These are phyloP conservation scores for Isatis lusitanica DNA, from an alignment of 441 rosid genomes.

Conservation along the genomic window DNA sequence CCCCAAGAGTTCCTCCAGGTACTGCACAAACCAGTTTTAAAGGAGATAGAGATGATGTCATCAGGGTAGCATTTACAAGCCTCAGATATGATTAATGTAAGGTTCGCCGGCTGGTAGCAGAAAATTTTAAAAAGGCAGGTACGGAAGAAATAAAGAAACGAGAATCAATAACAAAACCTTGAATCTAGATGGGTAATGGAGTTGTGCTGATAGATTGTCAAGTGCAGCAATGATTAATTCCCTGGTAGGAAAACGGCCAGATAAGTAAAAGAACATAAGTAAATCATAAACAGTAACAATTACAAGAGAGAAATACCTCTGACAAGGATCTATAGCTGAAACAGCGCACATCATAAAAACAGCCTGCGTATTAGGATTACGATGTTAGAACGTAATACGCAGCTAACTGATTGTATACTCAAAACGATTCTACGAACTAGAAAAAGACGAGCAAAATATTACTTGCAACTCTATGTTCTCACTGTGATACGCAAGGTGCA, in stretches of 20 bases:
- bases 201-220: conserved; percentile 78
- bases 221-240: conserved; percentile 73
- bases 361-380: conserved; percentile 56
- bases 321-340: conserved; percentile 84
- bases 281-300: neutral
- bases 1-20: conserved; percentile 88
- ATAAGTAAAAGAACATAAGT: conserved; percentile 18
- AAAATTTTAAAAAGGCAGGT: neutral
- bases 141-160: conserved; percentile 3
- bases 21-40: conserved; percentile 49
- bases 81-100: neutral
- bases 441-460: conserved; percentile 17
- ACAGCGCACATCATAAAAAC: conserved; percentile 85
- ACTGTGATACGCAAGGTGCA: conserved; percentile 93
- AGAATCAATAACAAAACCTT: conserved; percentile 52
- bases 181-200: conserved; percentile 70
- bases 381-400: conserved; percentile 20
- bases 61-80: conserved; percentile 18
- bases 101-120: neutral
- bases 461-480: conserved; percentile 92
- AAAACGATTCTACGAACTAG: neutral
- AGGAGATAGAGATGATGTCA: conserved; percentile 20
- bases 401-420: conserved; percentile 2
- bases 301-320: conserved; percentile 56
- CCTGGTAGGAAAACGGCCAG: conserved; percentile 52